Evolutionary conservation across 148 eudicot genomes (phyloP).

Genomic region (Nyssa sinensis): DNA sequence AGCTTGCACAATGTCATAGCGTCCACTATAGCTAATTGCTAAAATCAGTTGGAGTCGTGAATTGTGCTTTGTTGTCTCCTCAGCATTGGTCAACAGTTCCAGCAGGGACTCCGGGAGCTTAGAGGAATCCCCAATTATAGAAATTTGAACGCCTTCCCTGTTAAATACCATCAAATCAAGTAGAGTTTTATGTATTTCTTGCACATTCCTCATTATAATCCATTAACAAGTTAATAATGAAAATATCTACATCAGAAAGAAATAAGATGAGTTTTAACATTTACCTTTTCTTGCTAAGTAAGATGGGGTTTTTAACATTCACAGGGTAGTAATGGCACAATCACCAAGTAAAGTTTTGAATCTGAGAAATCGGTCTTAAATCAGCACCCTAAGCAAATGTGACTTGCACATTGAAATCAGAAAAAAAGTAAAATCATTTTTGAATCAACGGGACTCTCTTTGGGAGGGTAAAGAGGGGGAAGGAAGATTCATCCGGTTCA

Average conservation of each 20-base stretch:
- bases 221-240: not conserved
- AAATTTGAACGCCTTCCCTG: slow-evolving; percentile 53
- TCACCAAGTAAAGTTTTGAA: not conserved
- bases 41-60: slow-evolving; percentile 56
- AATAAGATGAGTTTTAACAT: too few relatives aligned
- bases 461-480: too few relatives aligned
- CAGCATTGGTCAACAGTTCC: slow-evolving; percentile 43
- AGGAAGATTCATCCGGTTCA: too few relatives aligned
- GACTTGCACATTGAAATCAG: not conserved
- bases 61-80: slow-evolving; percentile 47
- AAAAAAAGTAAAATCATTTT: not conserved
- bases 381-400: not conserved
- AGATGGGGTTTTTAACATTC: too few relatives aligned
- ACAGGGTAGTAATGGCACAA: not conserved
- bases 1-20: slow-evolving; percentile 69
- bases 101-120: slow-evolving; percentile 45
- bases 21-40: slow-evolving; percentile 70
- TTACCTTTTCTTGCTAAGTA: too few relatives aligned
- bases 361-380: not conserved
- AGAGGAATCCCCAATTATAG: slow-evolving; percentile 56
- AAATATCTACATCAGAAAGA: not conserved
- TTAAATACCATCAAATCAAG: slow-evolving; percentile 6
- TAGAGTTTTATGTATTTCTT: not conserved
- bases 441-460: too few relatives aligned
- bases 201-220: not conserved